Evolutionary conservation across 1,284 basidiomycete genomes (phyloP), one percentile per base, ranked within the genome.

Genomic region (Wolfiporia cocos): DNA sequence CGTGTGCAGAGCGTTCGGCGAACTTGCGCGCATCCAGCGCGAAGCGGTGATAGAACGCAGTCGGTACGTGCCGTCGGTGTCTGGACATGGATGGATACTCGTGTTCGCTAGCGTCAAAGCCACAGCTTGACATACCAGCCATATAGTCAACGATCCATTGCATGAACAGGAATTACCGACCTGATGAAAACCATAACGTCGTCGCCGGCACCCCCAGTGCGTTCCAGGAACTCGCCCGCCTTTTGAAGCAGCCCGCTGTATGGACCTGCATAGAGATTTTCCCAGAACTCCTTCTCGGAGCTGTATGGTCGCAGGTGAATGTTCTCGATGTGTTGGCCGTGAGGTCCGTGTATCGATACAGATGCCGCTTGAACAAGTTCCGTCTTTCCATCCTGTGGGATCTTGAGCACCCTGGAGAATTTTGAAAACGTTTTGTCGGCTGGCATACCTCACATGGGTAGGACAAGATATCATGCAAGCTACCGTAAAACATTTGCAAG

Each of bases 81-180:
- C 95, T 72, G 34, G 91, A 92, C 95, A 99, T 99, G 5, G 83
- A 86, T 3, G 79, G 69, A 50, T 88, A 84, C 58, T 99, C 94
- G 61, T 97, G 90, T 55, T 93, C 86, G 46, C 86, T 91, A 0
- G 93, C 94, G 53, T 98, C 95, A 64, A 98, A 93, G 2, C 95
- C 95, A 48, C 81, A 86, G 49, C 84, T 85, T 41, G 32, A 17
- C 20, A 18, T 14, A 36, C 10, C 29, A n/a, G n/a, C n/a, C n/a
- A n/a, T n/a, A n/a, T n/a, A n/a, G n/a, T n/a, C n/a, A n/a, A n/a
- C n/a, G n/a, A n/a, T n/a, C n/a, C n/a, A n/a, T n/a, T n/a, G n/a
- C 17, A 23, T 20, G 20, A 5, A 19, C 34, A 20, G 5, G 5
- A 23, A 15, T 19, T 10, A 52, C 67, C n/a, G 18, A 84, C 90